Evolutionary conservation across 192 early-diverging fungal species (phyloP).

Genomic region (Umbelopsis isabellina): DNA sequence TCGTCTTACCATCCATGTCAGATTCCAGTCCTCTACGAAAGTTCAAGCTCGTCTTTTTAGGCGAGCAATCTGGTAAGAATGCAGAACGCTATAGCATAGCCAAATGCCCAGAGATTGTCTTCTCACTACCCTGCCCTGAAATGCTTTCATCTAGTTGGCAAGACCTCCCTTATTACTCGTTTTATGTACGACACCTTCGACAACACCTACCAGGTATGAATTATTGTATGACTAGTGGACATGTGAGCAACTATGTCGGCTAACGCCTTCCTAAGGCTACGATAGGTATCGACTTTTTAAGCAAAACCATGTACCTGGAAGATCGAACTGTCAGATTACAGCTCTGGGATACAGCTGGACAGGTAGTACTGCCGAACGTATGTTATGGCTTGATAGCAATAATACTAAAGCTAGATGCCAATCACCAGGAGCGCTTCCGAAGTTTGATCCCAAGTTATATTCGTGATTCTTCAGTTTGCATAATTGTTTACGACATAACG

Average conservation of each 20-base stretch:
- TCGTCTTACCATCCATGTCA: background rate
- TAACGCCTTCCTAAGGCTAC: slow-evolving; percentile 69
- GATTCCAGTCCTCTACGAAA: slow-evolving; percentile 71
- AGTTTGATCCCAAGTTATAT: slow-evolving; percentile 98
- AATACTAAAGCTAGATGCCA: background rate
- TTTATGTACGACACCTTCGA: slow-evolving; percentile 99
- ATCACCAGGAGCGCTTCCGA: slow-evolving; percentile 87
- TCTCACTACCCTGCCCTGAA: background rate
- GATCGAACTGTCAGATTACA: slow-evolving; percentile 97
- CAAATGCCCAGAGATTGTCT: background rate
- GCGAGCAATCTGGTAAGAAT: slow-evolving; percentile 94
- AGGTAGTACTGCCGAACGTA: slow-evolving; percentile 48
- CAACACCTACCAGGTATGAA: slow-evolving; percentile 86
- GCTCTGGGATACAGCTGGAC: slow-evolving; percentile 99
- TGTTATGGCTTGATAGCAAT: background rate
- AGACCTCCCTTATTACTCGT: slow-evolving; percentile 98
- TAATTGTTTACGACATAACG: slow-evolving; percentile 98
- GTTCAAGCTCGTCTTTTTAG: slow-evolving; percentile 98
- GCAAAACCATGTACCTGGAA: slow-evolving; percentile 99
- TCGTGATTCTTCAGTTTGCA: slow-evolving; percentile 95
- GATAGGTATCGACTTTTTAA: slow-evolving; percentile 98
- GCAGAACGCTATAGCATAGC: background rate
- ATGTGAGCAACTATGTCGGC: background rate
- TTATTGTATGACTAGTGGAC: background rate
- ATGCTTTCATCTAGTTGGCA: slow-evolving; percentile 75